phyloP scores from a whole-genome alignment of 805 yeast species.

The Saccharomyces paradoxus region DNA sequence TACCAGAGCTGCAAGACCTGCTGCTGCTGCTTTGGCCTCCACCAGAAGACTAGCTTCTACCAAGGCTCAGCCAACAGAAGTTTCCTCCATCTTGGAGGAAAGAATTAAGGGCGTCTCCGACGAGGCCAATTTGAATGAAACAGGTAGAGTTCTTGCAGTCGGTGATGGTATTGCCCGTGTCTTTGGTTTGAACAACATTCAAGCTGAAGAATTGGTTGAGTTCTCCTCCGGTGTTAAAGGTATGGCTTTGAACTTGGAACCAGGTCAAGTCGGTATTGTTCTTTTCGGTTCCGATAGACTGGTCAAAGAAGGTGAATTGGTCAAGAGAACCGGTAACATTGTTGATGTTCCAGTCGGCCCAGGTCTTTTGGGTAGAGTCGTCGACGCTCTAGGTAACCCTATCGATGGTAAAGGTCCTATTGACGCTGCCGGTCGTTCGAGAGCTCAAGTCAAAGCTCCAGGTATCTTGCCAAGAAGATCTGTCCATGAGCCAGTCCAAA shows the following conservation, averaged over 20 bases:
- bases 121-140: conserved; percentile 95
- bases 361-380: conserved; percentile 96
- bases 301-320: conserved; percentile 99
- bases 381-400: conserved; percentile 98
- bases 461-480: conserved; percentile 99
- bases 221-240: conserved; percentile 99
- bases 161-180: conserved; percentile 99
- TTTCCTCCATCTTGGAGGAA: conserved; percentile 96
- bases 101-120: conserved; percentile 98
- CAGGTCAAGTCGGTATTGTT: conserved; percentile 99
- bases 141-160: conserved; percentile 98
- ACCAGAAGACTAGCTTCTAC: conserved; percentile 78
- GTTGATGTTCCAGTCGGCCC: conserved; percentile 99
- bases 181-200: conserved; percentile 98
- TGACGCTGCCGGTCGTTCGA: conserved; percentile 70
- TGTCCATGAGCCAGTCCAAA: conserved; percentile 98
- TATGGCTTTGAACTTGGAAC: conserved; percentile 99
- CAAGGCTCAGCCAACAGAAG: conserved; percentile 99
- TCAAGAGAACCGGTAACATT: conserved; percentile 98
- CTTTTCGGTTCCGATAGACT: conserved; percentile 98
- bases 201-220: conserved; percentile 99
- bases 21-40: conserved; percentile 50
- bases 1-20: conserved; percentile 58
- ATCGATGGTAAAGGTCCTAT: conserved; percentile 99
- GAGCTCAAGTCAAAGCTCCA: conserved; percentile 99